Percentiles rank a stretch among this genome's conserved stretches.
Evolutionary conservation across 129 eudicot species (phyloP).

Genomic region (Chrysanthemum lavandulifolium): DNA sequence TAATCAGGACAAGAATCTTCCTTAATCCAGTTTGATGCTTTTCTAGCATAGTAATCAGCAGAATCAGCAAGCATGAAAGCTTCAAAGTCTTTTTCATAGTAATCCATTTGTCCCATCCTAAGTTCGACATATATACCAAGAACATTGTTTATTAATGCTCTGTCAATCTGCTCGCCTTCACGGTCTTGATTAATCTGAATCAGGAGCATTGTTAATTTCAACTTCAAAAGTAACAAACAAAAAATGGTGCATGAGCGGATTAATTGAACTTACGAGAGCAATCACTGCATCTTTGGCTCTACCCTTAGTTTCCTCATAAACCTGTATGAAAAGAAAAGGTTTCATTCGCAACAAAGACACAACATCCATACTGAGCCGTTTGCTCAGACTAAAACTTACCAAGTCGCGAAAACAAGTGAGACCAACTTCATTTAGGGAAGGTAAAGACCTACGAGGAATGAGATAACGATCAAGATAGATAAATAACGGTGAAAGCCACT

Average conservation of each 20-base stretch:
- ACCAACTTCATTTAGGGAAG: constrained; percentile 65
- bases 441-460: constrained; percentile 58
- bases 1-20: constrained; percentile 93
- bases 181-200: constrained; percentile 74
- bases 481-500: constrained; percentile 68
- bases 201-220: constrained; percentile 5
- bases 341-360: constrained; percentile 5
- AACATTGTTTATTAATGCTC: constrained; percentile 66
- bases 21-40: constrained; percentile 79
- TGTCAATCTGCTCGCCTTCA: constrained; percentile 81
- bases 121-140: constrained; percentile 63
- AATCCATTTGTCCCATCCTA: constrained; percentile 70
- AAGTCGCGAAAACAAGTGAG: constrained; percentile 60
- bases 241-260: not conserved
- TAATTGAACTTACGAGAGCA: constrained; percentile 46
- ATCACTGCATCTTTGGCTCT: constrained; percentile 78
- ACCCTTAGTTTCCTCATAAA: constrained; percentile 53
- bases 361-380: not conserved
- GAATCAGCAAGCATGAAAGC: constrained; percentile 57
- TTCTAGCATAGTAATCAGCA: constrained; percentile 77
- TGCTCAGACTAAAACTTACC: constrained; percentile 39
- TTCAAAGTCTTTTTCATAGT: constrained; percentile 70
- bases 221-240: not conserved
- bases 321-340: constrained; percentile 35
- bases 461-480: constrained; percentile 69